Percentiles rank a stretch among this genome's conserved stretches.
phyloP scores from a whole-genome alignment of 306 rosid species.

The Benincasa hispida region DNA sequence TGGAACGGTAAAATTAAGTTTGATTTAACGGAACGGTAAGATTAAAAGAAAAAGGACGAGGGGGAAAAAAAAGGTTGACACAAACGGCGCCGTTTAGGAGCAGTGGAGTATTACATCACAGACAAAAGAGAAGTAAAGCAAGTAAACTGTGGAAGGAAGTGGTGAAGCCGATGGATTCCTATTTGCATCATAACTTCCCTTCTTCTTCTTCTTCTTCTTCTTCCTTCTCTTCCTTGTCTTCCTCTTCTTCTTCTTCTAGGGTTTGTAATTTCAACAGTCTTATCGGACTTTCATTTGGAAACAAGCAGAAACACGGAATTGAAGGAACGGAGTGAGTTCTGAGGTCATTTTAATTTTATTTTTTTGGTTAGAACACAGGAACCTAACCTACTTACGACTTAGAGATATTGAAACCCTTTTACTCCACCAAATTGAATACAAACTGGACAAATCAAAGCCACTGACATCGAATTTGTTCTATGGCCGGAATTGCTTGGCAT shows the following conservation, averaged over 20 bases:
- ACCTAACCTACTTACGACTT: not conserved
- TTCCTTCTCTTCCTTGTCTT: not conserved
- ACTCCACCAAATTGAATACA: not conserved
- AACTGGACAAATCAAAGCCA: constrained; percentile 7
- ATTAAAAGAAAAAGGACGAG: no score
- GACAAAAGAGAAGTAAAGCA: not conserved
- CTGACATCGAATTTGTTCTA: constrained; percentile 8
- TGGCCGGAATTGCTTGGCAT: constrained; percentile 11
- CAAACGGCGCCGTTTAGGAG: not conserved
- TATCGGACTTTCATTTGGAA: not conserved
- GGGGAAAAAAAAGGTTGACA: no score
- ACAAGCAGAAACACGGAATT: not conserved
- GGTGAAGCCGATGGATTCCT: constrained; percentile 3
- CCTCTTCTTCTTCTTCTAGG: not conserved
- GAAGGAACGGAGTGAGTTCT: not conserved
- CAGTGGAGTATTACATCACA: not conserved
- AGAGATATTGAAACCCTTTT: not conserved
- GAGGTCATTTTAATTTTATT: not conserved
- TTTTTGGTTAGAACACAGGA: not conserved
- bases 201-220: not conserved
- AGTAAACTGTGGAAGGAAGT: not conserved
- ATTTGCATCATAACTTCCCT: not conserved
- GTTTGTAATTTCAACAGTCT: not conserved
- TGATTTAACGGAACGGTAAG: not conserved
- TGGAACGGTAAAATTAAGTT: not conserved